These are phyloP conservation scores for Cyathus striatus DNA, from an alignment of 768 basidiomycete genomes.

Conservation along the genomic window DNA sequence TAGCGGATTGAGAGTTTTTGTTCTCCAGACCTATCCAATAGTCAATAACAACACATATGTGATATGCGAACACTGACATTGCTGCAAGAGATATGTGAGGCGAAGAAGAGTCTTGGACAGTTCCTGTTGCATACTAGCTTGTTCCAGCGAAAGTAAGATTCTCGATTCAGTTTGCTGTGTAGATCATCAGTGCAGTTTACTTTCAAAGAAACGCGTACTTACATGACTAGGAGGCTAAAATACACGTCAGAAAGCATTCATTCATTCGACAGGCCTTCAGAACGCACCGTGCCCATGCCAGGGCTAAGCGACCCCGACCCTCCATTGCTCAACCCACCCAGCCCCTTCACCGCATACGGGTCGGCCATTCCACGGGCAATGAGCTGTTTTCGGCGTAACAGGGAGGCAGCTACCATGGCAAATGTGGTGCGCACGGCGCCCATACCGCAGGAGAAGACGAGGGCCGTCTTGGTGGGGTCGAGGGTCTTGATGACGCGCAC, in stretches of 20 bases:
- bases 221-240: slow-evolving; percentile 17
- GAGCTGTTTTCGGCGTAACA: slow-evolving; percentile 78
- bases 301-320: slow-evolving; percentile 17
- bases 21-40: slow-evolving; percentile 50
- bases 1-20: slow-evolving; percentile 69
- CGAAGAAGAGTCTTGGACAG: slow-evolving; percentile 67
- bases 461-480: slow-evolving; percentile 74
- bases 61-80: slow-evolving; percentile 38
- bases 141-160: slow-evolving; percentile 62
- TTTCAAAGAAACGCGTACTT: too few species aligned
- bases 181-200: slow-evolving; percentile 1
- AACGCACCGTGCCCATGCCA: slow-evolving; percentile 36
- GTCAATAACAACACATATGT: background rate
- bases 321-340: slow-evolving; percentile 6
- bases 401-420: slow-evolving; percentile 91
- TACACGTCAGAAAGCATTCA: background rate
- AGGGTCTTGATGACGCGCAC: slow-evolving; percentile 72
- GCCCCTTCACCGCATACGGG: slow-evolving; percentile 56
- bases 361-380: slow-evolving; percentile 64
- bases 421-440: slow-evolving; percentile 96
- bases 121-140: slow-evolving; percentile 78
- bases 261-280: background rate
- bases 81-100: slow-evolving; percentile 79
- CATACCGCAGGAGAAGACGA: slow-evolving; percentile 97
- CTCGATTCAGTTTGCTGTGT: slow-evolving; percentile 49